These are phyloP conservation scores for Infundibulicybe gibba DNA, from an alignment of 768 basidiomycete genomes.

Conservation along the genomic window DNA sequence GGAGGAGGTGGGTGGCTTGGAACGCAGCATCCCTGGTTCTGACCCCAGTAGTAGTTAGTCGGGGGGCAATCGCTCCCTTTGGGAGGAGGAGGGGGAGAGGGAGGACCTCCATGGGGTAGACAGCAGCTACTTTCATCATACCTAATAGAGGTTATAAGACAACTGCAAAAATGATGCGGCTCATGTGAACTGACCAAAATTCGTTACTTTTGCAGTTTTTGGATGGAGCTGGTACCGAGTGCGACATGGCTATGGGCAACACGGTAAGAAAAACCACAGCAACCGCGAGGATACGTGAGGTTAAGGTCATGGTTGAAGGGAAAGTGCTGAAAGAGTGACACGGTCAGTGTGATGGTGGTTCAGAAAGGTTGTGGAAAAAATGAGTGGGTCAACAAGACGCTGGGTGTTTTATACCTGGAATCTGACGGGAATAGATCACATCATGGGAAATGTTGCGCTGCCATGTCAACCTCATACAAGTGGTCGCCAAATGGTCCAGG, in stretches of 20 bases:
- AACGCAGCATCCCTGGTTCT: conserved; percentile 46
- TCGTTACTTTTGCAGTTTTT: conserved; percentile 22
- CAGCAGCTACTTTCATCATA: conserved; percentile 32
- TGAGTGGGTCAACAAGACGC: background rate
- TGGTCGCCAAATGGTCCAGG: too few species aligned
- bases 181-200: conserved; percentile 25
- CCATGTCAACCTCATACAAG: too few species aligned
- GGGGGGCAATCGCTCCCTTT: conserved; percentile 42
- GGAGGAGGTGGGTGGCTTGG: conserved; percentile 38
- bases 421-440: too few species aligned
- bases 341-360: background rate
- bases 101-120: conserved; percentile 36
- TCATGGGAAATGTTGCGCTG: too few species aligned
- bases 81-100: conserved; percentile 41
- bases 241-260: conserved; percentile 28
- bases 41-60: conserved; percentile 45
- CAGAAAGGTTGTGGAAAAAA: conserved; percentile 1
- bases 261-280: conserved; percentile 28
- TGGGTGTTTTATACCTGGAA: conserved; percentile 3
- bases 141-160: conserved; percentile 27
- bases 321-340: conserved; percentile 8
- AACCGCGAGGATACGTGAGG: conserved; percentile 3
- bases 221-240: conserved; percentile 10
- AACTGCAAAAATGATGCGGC: conserved; percentile 4
- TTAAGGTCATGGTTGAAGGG: conserved; percentile 6